Conservation (phyloP, 805 yeast species). For the Torulaspora quercuum region DNA sequence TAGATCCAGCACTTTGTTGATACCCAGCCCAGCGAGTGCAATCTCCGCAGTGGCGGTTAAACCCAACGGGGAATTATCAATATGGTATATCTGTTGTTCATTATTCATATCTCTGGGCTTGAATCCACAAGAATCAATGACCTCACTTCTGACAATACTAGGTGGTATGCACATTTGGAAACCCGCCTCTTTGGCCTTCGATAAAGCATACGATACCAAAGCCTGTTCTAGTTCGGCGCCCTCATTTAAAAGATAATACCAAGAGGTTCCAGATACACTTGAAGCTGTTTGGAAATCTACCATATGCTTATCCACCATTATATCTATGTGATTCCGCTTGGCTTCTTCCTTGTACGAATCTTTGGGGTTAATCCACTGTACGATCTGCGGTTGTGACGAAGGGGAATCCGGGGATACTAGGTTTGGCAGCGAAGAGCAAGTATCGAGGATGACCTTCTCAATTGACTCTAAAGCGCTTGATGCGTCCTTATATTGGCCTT, state of each 20-base stretch:
- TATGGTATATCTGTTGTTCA: slow-evolving; percentile 78
- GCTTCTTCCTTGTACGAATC: slow-evolving; percentile 28
- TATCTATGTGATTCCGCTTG: slow-evolving; percentile 57
- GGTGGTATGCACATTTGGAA: slow-evolving; percentile 79
- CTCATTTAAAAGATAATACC: slow-evolving; percentile 80
- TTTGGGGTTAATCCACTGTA: slow-evolving; percentile 49
- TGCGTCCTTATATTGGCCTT: slow-evolving; percentile 26
- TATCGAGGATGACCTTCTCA: slow-evolving; percentile 39
- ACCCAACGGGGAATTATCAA: slow-evolving; percentile 54
- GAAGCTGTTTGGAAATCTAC: slow-evolving; percentile 73
- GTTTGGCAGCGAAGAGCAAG: slow-evolving; percentile 61
- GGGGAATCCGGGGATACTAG: slow-evolving; percentile 49
- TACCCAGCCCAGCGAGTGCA: slow-evolving; percentile 77
- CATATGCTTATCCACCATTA: slow-evolving; percentile 65
- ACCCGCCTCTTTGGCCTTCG: slow-evolving; percentile 61
- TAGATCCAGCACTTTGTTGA: slow-evolving; percentile 46
- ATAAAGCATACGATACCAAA: slow-evolving; percentile 70
- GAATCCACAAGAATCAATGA: slow-evolving; percentile 88
- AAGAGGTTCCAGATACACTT: slow-evolving; percentile 70
- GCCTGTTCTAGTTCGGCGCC: slow-evolving; percentile 92
- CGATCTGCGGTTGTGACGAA: slow-evolving; percentile 41
- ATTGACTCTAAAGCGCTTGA: slow-evolving; percentile 23
- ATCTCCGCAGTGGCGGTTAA: slow-evolving; percentile 95
- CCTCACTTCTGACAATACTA: slow-evolving; percentile 71
- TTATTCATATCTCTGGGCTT: slow-evolving; percentile 85